Evolutionary conservation across 2,329 filamentous ascomycete species (phyloP).

Genomic region (Camptophora hylomeconis): DNA sequence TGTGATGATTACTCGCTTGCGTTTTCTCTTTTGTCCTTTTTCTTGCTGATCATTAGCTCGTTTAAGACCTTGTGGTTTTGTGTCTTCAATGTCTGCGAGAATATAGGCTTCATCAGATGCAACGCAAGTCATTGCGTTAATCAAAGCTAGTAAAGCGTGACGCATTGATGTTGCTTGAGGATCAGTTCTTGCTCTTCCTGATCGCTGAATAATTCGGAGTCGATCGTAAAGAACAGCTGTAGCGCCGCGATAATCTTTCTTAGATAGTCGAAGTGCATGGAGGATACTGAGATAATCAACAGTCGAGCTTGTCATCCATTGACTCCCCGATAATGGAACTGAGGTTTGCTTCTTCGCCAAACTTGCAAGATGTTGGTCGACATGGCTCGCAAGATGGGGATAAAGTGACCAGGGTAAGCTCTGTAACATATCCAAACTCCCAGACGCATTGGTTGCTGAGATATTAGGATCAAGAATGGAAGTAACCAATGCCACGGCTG

Average conservation of each 20-base stretch:
- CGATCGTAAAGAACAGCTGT: conserved; percentile 32
- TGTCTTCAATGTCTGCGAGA: conserved; percentile 23
- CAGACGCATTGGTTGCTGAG: conserved; percentile 15
- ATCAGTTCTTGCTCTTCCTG: conserved; percentile 20
- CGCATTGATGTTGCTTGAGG: conserved; percentile 40
- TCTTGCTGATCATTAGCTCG: conserved; percentile 10
- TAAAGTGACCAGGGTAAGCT: conserved; percentile 53
- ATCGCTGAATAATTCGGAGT: conserved; percentile 22
- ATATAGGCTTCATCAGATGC: conserved; percentile 73
- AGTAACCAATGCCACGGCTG: conserved; percentile 53
- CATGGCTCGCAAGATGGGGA: conserved; percentile 58
- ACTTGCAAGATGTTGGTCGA: conserved; percentile 64
- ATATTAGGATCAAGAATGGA: conserved; percentile 24
- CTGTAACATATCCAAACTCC: conserved; percentile 52
- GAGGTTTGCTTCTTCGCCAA: conserved; percentile 53
- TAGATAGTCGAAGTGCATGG: conserved; percentile 78
- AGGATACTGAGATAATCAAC: conserved; percentile 77
- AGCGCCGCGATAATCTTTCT: conserved; percentile 73
- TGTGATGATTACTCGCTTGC: conserved; percentile 60
- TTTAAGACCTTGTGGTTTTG: conserved; percentile 7
- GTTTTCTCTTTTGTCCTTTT: conserved; percentile 15
- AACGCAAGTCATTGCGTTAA: conserved; percentile 84
- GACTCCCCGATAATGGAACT: conserved; percentile 2
- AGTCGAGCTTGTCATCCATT: conserved; percentile 20
- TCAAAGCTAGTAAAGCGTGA: conserved; percentile 74